These are phyloP conservation scores for Marasmius fiardii DNA, from an alignment of 1,284 basidiomycete genomes.

Conservation along the genomic window DNA sequence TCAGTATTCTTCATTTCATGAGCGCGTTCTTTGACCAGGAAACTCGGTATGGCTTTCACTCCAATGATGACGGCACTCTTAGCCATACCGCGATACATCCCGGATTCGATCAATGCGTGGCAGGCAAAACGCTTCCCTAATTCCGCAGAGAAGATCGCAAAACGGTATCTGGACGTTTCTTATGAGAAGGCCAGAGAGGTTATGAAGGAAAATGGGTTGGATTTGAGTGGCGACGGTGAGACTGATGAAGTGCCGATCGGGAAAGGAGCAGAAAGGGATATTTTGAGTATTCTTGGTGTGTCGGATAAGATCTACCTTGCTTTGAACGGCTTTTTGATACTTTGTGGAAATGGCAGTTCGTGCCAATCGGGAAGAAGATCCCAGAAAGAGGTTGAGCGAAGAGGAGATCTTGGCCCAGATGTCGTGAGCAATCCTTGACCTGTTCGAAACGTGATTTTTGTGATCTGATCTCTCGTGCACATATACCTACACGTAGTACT, in stretches of 20 bases:
- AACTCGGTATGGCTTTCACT: neutral
- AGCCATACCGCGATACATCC: neutral
- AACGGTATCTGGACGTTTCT: neutral
- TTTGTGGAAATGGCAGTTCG: slow-evolving; percentile 13
- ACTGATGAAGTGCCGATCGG: neutral
- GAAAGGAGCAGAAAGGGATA: neutral
- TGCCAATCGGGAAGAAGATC: slow-evolving; percentile 19
- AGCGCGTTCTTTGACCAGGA: neutral
- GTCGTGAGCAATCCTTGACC: slow-evolving; percentile 10
- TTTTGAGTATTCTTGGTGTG: neutral
- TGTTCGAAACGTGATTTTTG: too few species aligned
- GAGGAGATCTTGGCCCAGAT: slow-evolving; percentile 26
- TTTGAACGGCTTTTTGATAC: neutral
- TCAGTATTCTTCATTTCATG: neutral
- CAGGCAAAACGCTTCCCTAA: neutral
- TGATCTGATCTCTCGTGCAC: neutral
- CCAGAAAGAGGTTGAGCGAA: slow-evolving; percentile 15
- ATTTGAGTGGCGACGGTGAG: neutral
- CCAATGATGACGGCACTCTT: neutral
- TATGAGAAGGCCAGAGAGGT: neutral
- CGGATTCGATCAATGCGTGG: neutral
- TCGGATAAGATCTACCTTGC: too few species aligned
- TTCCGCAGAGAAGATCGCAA: neutral
- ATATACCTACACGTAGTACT: neutral
- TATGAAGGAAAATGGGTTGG: neutral